phyloP scores from a whole-genome alignment of 805 yeast genomes.

The Wickerhamiella qilinensis region DNA sequence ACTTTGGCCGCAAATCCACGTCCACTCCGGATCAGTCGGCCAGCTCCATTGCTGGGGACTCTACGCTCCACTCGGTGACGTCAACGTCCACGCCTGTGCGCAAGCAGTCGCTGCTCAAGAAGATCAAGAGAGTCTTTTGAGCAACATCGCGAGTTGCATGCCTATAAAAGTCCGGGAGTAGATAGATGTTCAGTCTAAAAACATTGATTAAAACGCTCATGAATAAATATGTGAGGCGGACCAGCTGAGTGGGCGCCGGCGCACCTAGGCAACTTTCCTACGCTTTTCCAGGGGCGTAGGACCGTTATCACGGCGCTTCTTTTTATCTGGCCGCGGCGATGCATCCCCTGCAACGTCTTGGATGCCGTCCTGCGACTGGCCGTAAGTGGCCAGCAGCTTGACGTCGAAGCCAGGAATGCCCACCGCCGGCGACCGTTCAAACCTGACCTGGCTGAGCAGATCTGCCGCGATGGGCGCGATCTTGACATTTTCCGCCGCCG shows the following conservation, averaged over 20 bases:
- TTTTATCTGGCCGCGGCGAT: constrained; percentile 1
- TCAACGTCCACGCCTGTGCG: background rate
- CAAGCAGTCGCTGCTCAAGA: constrained; percentile 2
- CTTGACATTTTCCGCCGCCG: constrained; percentile 9
- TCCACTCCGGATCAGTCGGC: background rate
- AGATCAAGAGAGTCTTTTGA: constrained; percentile 7
- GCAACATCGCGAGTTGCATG: background rate
- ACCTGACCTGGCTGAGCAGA: constrained; percentile 34
- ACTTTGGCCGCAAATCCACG: background rate
- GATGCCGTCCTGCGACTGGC: constrained; percentile 16
- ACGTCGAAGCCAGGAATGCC: constrained; percentile 71
- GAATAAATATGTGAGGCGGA: too few relatives aligned
- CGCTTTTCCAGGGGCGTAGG: constrained; percentile 6
- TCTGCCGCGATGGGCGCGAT: constrained; percentile 34
- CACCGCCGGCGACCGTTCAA: constrained; percentile 47
- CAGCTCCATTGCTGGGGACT: background rate
- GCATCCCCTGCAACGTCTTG: background rate
- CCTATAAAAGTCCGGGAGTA: too few relatives aligned
- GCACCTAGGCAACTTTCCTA: too few relatives aligned
- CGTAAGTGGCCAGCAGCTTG: constrained; percentile 35
- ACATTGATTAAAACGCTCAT: background rate
- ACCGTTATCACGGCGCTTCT: constrained; percentile 4
- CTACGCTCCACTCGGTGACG: background rate
- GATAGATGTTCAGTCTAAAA: too few relatives aligned
- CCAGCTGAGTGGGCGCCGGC: too few relatives aligned